A percentile compares a stretch with the other conserved stretches of the same genome.
Evolutionary conservation across 257 asterid species (phyloP).

Genomic region (Primulina eburnea): DNA sequence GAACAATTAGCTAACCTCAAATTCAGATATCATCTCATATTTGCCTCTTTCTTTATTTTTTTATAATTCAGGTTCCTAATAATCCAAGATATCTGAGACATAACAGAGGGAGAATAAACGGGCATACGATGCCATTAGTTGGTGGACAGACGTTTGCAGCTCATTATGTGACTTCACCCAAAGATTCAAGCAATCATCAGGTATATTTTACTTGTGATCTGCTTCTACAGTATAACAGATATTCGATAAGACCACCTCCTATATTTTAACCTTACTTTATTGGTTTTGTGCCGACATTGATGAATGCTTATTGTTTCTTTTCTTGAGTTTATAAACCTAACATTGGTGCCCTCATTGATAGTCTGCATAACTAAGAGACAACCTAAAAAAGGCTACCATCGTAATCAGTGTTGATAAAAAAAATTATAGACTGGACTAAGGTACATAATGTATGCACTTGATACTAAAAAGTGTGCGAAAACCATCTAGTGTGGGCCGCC

Average conservation of each 20-base stretch:
- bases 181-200: slow-evolving; percentile 57
- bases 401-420: no score
- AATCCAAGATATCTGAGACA: slow-evolving; percentile 57
- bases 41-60: neutral
- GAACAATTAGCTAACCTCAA: neutral
- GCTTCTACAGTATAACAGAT: neutral
- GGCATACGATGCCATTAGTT: slow-evolving; percentile 35
- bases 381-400: no score
- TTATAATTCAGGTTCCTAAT: slow-evolving; percentile 42
- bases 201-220: slow-evolving; percentile 24
- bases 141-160: slow-evolving; percentile 39
- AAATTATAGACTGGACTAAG: no score
- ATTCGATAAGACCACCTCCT: no score
- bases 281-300: no score
- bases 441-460: no score
- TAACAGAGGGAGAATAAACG: slow-evolving; percentile 55
- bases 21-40: neutral
- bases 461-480: no score
- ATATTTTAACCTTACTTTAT: no score
- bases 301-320: neutral
- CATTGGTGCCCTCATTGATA: no score
- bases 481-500: no score
- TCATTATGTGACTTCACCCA: slow-evolving; percentile 37
- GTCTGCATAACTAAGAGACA: no score
- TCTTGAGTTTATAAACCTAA: neutral